Evolutionary conservation across 108 stramenopile species (phyloP).

Genomic region (Pinguiococcus pyrenoidosus): DNA sequence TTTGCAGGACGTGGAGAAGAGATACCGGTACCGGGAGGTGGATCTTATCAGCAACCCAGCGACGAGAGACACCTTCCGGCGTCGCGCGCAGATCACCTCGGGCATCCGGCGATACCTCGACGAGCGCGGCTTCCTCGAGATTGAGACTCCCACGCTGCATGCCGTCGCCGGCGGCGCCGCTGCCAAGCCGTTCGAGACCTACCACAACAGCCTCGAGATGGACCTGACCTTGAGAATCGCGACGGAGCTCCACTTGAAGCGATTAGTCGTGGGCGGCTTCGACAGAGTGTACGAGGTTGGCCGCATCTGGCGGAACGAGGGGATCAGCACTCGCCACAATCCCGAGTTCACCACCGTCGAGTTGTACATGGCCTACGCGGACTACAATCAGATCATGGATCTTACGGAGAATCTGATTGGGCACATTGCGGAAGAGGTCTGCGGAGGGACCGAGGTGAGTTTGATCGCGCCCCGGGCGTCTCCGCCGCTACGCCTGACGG

Average conservation of each 20-base stretch:
- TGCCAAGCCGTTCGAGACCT: constrained; percentile 95
- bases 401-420: constrained; percentile 64
- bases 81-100: constrained; percentile 74
- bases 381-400: constrained; percentile 93
- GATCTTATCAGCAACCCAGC: constrained; percentile 87
- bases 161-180: constrained; percentile 85
- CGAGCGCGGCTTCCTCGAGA: constrained; percentile 81
- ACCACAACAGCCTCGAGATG: constrained; percentile 83
- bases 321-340: constrained; percentile 92
- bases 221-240: constrained; percentile 91
- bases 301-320: constrained; percentile 97
- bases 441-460: too few relatives aligned
- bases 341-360: constrained; percentile 97
- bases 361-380: constrained; percentile 94
- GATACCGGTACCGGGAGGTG: constrained; percentile 81
- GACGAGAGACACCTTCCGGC: constrained; percentile 74
- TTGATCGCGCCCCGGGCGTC: too few relatives aligned
- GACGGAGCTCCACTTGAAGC: constrained; percentile 91
- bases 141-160: constrained; percentile 94
- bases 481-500: too few relatives aligned
- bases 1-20: constrained; percentile 75
- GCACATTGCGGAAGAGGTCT: constrained; percentile 51
- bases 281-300: constrained; percentile 93
- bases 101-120: constrained; percentile 70
- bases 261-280: constrained; percentile 88